These are phyloP conservation scores for Boletus subcaerulescens DNA, from an alignment of 768 basidiomycete genomes.

Conservation along the genomic window DNA sequence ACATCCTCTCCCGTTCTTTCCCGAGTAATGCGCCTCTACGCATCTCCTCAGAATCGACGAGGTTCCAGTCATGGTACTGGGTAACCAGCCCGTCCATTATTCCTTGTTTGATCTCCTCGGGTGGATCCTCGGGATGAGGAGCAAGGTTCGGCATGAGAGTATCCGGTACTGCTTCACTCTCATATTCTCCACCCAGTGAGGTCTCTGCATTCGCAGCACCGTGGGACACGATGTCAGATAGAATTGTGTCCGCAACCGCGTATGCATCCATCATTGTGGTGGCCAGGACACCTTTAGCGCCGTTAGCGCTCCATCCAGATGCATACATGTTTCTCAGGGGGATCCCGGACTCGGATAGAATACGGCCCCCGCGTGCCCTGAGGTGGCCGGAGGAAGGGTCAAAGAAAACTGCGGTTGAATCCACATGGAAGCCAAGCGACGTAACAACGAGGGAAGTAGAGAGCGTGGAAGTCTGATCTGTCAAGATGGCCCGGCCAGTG, in stretches of 20 bases:
- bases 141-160: conserved; percentile 33
- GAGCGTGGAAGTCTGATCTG: conserved; percentile 49
- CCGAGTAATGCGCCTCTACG: conserved; percentile 50
- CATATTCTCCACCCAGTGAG: conserved; percentile 6
- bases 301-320: conserved; percentile 90
- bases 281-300: conserved; percentile 89
- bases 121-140: conserved; percentile 44
- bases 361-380: conserved; percentile 49
- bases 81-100: conserved; percentile 45
- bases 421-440: conserved; percentile 81
- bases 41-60: conserved; percentile 69
- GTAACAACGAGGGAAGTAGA: conserved; percentile 80
- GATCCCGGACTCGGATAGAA: conserved; percentile 39
- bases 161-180: neutral
- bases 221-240: conserved; percentile 49
- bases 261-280: conserved; percentile 93
- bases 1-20: conserved; percentile 78
- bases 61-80: conserved; percentile 72
- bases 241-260: conserved; percentile 65
- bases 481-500: conserved; percentile 49
- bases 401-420: conserved; percentile 57
- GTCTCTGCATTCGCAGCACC: conserved; percentile 8
- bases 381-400: conserved; percentile 56
- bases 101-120: conserved; percentile 45
- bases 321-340: conserved; percentile 72